Base-by-base conservation (phyloP, 1,284 basidiomycete species). In the Schizophyllum amplum region DNA sequence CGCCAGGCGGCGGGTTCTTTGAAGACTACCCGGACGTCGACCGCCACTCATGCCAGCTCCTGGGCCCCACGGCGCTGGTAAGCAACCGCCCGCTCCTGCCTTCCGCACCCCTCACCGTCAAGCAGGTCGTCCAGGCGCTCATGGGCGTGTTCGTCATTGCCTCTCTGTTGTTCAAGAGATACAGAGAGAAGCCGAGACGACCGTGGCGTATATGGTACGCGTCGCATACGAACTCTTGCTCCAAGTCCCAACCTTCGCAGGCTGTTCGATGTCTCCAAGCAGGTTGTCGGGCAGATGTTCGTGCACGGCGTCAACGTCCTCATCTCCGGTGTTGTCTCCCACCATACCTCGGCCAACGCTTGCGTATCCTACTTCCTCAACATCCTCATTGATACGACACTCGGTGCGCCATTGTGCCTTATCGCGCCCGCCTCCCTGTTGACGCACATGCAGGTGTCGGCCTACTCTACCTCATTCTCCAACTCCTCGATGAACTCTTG, bases 341-440 rank as follows among this genome's bases (percentile, higher is more conserved):
- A 84, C 50, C 79, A 83, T 51, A 80, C 80, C 1, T 75, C 84
- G 17, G 81, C 82, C 53, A 95, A 96, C 68, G 91, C 94, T 4
- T 97, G 94, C 67, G 87, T 90, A 17, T 81, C 86, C 59, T 98
- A 98, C 73, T 97, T 98, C 69, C 83, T 98, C 58, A 96, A 98
- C 68, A 90, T 99, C 56, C 76, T 96, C 27, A 78, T 98, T 60
- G 96, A 99, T 72, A 98, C 95, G 20, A 98, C 95, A 0, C 74
- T 96, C 56, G 95, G 93, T 89, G 62, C 65, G 83, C 70, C 21
- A 20, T 33, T 23, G 42, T 49, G 26, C 46, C 55, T 27, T 50
- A 23, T 54, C 51, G 49, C 54, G 24, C 33, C 25, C 24, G 17
- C 48, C 21, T 47, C 54, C 27, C 47, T 55, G 55, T 46, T 49